Base-by-base conservation (phyloP, 352 stramenopile genomes). In the Aphanomyces invadans region DNA sequence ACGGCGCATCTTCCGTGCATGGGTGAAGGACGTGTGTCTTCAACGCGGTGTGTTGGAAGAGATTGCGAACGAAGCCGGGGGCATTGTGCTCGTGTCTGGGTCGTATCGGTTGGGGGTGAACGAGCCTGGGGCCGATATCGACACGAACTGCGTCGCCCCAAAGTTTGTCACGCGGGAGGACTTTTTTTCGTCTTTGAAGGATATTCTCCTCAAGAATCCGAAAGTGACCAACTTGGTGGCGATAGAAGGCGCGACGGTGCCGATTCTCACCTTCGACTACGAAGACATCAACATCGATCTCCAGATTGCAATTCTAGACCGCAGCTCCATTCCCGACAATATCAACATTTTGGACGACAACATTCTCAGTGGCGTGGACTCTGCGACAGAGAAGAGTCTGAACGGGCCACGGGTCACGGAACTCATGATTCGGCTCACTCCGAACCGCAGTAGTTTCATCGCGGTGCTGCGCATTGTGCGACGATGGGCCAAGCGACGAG, bases 281-380 rank as follows among this genome's bases (percentile, higher is more conserved):
- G 92, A 98, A 70, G 95, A 97, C 57, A 96, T 99, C 71, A 98
- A 99, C 71, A 98, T 99, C 69, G 97, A 99, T 84, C 76, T 99
- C 21, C 85, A 98, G 56, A 98, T 99, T 74, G 96, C 95, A 12
- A 90, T 96, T 44, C 70, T 99, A 19, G 95, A 95, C 53, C 75
- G 89, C 55, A 94, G 94, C 44, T 86, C 81, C 25, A 95, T 98
- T 45, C 85, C 89, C 4, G 80, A 95, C 48, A 80, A 95, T 68
- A 57, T 96, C 21, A 95, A 97, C 73, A 95, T 97, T 21, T 67
- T 97, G 56, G 88, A 97, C 70, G 89, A 97, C 71, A 77, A 88
- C 29, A 86, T 97, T 51, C 76, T 97, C 26, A 74, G 86, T 0
- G 85, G 87, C 33, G 86, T 95, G 33, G 89, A 97, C 67, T 83